Evolutionary conservation across 768 basidiomycete genomes (phyloP).

Genomic region (Suillus ampliporus): DNA sequence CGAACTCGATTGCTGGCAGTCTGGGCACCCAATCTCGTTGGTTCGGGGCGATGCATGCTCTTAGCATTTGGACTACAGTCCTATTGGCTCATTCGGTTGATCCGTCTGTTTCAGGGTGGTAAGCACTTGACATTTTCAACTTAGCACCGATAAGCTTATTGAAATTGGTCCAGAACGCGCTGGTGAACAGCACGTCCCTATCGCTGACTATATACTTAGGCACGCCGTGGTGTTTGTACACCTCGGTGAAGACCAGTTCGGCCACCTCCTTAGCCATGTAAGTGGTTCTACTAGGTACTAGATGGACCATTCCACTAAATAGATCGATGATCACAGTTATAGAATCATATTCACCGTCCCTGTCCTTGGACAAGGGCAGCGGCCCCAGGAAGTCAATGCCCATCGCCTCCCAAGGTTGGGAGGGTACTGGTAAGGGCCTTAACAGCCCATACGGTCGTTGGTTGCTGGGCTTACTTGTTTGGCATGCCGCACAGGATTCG

Average conservation of each 20-base stretch:
- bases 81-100: constrained; percentile 39
- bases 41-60: constrained; percentile 24
- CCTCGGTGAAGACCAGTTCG: constrained; percentile 37
- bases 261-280: constrained; percentile 43
- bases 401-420: constrained; percentile 31
- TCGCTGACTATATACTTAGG: constrained; percentile 45
- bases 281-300: constrained; percentile 22
- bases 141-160: constrained; percentile 35
- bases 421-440: too few species aligned
- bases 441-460: constrained; percentile 33
- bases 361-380: constrained; percentile 22
- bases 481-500: constrained; percentile 17
- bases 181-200: constrained; percentile 47
- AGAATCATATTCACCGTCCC: constrained; percentile 26
- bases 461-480: constrained; percentile 9
- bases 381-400: constrained; percentile 35
- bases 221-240: constrained; percentile 34
- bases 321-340: constrained; percentile 30
- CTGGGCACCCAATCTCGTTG: constrained; percentile 39
- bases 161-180: constrained; percentile 45
- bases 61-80: constrained; percentile 36
- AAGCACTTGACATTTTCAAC: constrained; percentile 37
- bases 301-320: constrained; percentile 27
- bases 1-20: constrained; percentile 42
- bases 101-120: constrained; percentile 50